A percentile compares a stretch with the other conserved stretches of the same genome.
phyloP scores from a whole-genome alignment of 177 flowering plant genomes.

The Vitis hybrid region DNA sequence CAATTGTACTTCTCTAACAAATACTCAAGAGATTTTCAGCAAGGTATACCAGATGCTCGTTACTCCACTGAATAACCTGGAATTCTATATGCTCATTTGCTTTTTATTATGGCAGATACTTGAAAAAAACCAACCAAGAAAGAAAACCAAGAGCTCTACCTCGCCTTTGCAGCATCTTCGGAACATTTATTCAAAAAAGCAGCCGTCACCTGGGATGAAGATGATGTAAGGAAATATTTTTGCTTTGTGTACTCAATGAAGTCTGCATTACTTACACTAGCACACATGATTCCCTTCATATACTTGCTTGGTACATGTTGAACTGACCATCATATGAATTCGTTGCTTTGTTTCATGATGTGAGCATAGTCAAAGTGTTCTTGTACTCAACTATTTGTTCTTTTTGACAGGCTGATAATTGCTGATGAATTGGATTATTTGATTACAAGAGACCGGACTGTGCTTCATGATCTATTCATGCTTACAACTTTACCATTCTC shows the following conservation, averaged over 20 bases:
- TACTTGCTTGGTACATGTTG: background rate
- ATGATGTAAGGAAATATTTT: constrained; percentile 61
- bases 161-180: constrained; percentile 68
- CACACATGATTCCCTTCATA: background rate
- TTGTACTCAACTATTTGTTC: constrained; percentile 2
- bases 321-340: background rate
- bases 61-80: background rate
- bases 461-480: constrained; percentile 98
- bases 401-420: constrained; percentile 63
- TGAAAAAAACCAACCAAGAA: constrained; percentile 33
- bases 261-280: background rate
- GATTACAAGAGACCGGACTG: constrained; percentile 77
- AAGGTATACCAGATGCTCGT: constrained; percentile 50
- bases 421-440: constrained; percentile 95
- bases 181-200: constrained; percentile 56
- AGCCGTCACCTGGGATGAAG: constrained; percentile 35
- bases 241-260: background rate
- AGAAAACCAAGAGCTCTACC: constrained; percentile 37
- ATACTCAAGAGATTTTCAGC: constrained; percentile 62
- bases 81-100: constrained; percentile 12
- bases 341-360: background rate
- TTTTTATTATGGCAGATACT: constrained; percentile 50
- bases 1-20: constrained; percentile 76
- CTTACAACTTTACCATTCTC: constrained; percentile 85
- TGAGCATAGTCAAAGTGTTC: too few species aligned